Percentiles rank a stretch among this genome's conserved stretches.
Conservation (phyloP, 2,329 filamentous ascomycete species). For the Fusarium sp. region DNA sequence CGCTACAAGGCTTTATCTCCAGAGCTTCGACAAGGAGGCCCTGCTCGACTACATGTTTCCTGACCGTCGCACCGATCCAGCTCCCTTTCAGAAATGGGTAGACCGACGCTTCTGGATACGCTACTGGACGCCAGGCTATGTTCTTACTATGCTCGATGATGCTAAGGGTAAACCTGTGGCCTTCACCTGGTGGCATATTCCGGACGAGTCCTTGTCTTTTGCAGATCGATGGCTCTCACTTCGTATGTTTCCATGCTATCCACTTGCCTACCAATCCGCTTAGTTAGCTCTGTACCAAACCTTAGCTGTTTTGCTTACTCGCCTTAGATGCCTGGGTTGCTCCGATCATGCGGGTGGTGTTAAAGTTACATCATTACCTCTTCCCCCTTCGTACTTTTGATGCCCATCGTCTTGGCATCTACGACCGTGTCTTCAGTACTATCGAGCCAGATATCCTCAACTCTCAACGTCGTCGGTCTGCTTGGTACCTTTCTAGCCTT, state of each 20-base stretch:
- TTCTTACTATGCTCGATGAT: constrained; percentile 45
- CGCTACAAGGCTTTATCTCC: constrained; percentile 44
- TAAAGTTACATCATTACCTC: constrained; percentile 43
- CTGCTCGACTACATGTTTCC: constrained; percentile 51
- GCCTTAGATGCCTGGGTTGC: constrained; percentile 47
- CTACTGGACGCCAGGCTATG: constrained; percentile 50
- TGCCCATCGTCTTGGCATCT: constrained; percentile 33
- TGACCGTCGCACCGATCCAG: constrained; percentile 32
- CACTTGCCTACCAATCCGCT: neutral
- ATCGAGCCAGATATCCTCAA: constrained; percentile 44
- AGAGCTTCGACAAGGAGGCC: constrained; percentile 47
- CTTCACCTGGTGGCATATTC: constrained; percentile 52
- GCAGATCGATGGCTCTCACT: constrained; percentile 48
- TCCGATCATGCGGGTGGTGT: constrained; percentile 41
- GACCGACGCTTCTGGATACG: constrained; percentile 46
- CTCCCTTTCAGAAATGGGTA: constrained; percentile 37
- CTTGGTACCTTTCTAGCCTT: constrained; percentile 52
- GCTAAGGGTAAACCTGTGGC: constrained; percentile 39
- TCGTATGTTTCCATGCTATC: constrained; percentile 41
- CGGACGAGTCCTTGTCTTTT: constrained; percentile 42
- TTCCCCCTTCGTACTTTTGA: constrained; percentile 41
- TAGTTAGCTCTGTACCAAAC: neutral
- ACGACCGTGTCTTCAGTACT: constrained; percentile 43
- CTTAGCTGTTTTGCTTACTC: neutral
- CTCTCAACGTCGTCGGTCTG: constrained; percentile 45